phyloP scores from a whole-genome alignment of 371 early-diverging fungal species.

The Nosema muscidifuracis region DNA sequence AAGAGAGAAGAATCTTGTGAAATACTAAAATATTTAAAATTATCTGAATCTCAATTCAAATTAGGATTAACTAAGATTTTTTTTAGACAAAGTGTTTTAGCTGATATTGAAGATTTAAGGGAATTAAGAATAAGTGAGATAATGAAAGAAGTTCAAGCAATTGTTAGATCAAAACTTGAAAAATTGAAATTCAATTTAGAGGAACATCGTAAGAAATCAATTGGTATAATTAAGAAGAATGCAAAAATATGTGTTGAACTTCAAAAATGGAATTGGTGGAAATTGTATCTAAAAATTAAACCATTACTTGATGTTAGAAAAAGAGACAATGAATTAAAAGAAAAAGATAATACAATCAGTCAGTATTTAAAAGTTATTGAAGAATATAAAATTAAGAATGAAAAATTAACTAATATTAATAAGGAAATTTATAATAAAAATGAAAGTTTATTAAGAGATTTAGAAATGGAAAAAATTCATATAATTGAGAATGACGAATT shows the following conservation, averaged over 20 bases:
- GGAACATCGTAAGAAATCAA: constrained; percentile 20
- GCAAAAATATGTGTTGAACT: constrained; percentile 41
- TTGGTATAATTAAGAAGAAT: constrained; percentile 54
- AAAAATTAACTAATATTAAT: constrained; percentile 23
- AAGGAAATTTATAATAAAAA: constrained; percentile 51
- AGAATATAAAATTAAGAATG: constrained; percentile 71
- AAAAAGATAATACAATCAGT: constrained; percentile 75
- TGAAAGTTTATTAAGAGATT: constrained; percentile 64
- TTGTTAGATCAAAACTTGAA: constrained; percentile 74
- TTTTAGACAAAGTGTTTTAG: constrained; percentile 87
- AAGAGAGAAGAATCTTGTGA: not conserved
- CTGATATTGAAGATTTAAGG: constrained; percentile 85
- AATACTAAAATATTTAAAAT: constrained; percentile 4
- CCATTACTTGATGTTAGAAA: constrained; percentile 81
- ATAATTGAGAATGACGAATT: constrained; percentile 66
- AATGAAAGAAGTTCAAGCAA: constrained; percentile 75
- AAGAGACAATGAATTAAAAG: constrained; percentile 69
- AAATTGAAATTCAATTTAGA: constrained; percentile 63
- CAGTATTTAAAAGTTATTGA: constrained; percentile 63
- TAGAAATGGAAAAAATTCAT: constrained; percentile 65
- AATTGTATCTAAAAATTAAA: constrained; percentile 82
- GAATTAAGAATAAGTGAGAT: constrained; percentile 73
- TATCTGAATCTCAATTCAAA: constrained; percentile 66
- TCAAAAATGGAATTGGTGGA: constrained; percentile 62
- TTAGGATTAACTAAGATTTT: constrained; percentile 91